These are phyloP conservation scores for Xylaria sp. DNA, from an alignment of 2,329 filamentous ascomycete species.

Conservation along the genomic window DNA sequence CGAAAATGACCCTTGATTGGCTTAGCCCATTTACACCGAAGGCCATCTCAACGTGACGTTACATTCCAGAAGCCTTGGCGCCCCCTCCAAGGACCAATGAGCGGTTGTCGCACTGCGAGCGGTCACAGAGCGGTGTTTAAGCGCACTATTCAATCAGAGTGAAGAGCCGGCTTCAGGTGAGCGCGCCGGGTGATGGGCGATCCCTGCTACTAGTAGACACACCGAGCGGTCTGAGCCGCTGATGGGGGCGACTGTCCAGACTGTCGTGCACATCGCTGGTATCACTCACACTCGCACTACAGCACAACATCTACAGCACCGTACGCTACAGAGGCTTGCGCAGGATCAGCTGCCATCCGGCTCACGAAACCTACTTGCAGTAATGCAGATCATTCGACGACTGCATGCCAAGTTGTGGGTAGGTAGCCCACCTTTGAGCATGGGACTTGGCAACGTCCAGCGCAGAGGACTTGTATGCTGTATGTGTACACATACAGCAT, in stretches of 20 bases:
- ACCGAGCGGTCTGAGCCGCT: slow-evolving; percentile 40
- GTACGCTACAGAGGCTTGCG: slow-evolving; percentile 14
- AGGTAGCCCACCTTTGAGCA: slow-evolving; percentile 12
- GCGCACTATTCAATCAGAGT: slow-evolving; percentile 24
- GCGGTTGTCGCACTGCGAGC: slow-evolving; percentile 21
- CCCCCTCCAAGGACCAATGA: slow-evolving; percentile 33
- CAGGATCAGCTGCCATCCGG: slow-evolving; percentile 26
- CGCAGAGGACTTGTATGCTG: background rate
- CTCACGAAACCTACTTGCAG: slow-evolving; percentile 34
- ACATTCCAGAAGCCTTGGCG: slow-evolving; percentile 41
- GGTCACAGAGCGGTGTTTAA: slow-evolving; percentile 32
- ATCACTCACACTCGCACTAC: background rate
- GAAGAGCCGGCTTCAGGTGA: slow-evolving; percentile 32
- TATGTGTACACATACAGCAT: slow-evolving; percentile 1
- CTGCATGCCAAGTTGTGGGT: slow-evolving; percentile 27
- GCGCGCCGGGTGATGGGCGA: slow-evolving; percentile 27
- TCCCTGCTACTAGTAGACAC: slow-evolving; percentile 37
- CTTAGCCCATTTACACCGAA: slow-evolving; percentile 26
- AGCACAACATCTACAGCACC: background rate
- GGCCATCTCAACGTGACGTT: slow-evolving; percentile 41
- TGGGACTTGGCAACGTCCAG: slow-evolving; percentile 8
- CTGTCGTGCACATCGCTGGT: slow-evolving; percentile 5
- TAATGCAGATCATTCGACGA: slow-evolving; percentile 35
- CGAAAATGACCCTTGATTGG: slow-evolving; percentile 31
- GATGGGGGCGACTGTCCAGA: slow-evolving; percentile 18